phyloP scores from a whole-genome alignment of 768 basidiomycete genomes.

The Leucosporidium yakuticum region DNA sequence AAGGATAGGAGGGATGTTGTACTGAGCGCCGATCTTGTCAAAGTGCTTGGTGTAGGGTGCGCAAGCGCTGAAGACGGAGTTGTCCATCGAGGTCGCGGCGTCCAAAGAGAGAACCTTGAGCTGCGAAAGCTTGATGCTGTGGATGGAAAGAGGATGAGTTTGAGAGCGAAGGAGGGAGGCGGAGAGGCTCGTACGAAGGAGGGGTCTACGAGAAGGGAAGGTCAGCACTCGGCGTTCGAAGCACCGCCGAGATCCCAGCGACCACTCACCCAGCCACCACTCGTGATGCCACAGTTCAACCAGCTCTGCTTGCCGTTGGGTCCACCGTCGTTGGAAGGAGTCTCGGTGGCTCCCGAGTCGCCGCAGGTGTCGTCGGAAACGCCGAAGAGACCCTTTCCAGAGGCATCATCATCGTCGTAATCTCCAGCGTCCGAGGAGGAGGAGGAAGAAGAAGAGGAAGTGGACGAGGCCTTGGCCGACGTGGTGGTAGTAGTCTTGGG shows the following conservation, averaged over 20 bases:
- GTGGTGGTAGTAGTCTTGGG: conserved; percentile 4
- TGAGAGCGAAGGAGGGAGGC: too few relatives aligned
- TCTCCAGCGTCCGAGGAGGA: too few relatives aligned
- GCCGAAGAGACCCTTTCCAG: too few relatives aligned
- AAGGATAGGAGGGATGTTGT: conserved; percentile 62
- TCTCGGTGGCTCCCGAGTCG: conserved; percentile 13
- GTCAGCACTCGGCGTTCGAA: too few relatives aligned
- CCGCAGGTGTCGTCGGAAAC: conserved; percentile 19
- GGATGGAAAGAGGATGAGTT: too few relatives aligned
- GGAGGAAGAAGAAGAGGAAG: too few relatives aligned
- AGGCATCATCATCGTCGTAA: too few relatives aligned
- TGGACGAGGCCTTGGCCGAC: too few relatives aligned
- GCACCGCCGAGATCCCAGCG: neutral
- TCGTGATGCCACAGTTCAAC: conserved; percentile 23
- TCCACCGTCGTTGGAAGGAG: neutral
- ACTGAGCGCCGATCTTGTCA: conserved; percentile 53
- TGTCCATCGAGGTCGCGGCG: conserved; percentile 48
- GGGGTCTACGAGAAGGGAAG: too few relatives aligned
- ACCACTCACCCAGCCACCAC: neutral
- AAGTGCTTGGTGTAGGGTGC: conserved; percentile 51
- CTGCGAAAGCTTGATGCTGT: too few relatives aligned
- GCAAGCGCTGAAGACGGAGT: conserved; percentile 59
- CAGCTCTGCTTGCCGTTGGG: conserved; percentile 27
- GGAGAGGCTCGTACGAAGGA: too few relatives aligned
- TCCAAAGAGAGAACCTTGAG: conserved; percentile 43